Evolutionary conservation across 176 grass and related monocot genomes (phyloP), one percentile per base, ranked within the genome.

Genomic region (Musa itinerans): DNA sequence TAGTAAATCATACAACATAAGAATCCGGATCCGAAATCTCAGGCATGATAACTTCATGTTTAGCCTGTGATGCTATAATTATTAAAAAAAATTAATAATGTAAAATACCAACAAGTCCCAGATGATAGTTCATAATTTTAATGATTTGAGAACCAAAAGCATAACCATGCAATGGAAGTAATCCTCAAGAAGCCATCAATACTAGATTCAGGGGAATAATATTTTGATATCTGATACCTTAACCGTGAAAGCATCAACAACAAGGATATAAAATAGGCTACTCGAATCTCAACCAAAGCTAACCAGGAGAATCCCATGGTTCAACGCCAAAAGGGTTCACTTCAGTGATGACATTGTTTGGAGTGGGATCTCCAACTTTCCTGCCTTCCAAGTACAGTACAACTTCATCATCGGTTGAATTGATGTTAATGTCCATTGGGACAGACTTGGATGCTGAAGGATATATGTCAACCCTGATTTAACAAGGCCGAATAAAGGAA

Each of bases 321-420:
- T 89, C 65, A 66, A 86, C 9, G 10, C 21, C 23, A 16, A 50
- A 78, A 53, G 73, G 50, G 53, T 53, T 29, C 21, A 86, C 43
- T 9, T 76, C 83, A 2, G 25, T 79, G n/a, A 86, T 1, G 22
- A 86, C 83, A 9, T 89, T 80, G 1, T 49, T 16, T 3, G 83
- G 87, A 68, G 83, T 53, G 49, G 74, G 63, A 24, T 89, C 81
- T 14, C 65, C 20, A 0, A 53, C 63, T 75, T 83, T 80, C 74
- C 81, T 83, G 62, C 80, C 83, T 0, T 71, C 70, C 43, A 89
- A 20, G 67, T 83, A 89, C 24, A 63, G 79, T n/a, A 89, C 52
- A 71, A 75, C 78, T 51, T 89, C 81, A 73, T 81, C 87, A 50
- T 78, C 81, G 9, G 56, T 81, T 69, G 81, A 89, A 78, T 53